A percentile compares a stretch with the other conserved stretches of the same genome.
These are phyloP conservation scores for Paramyrothecium roridum DNA, from an alignment of 2,329 filamentous ascomycete genomes.

Conservation along the genomic window DNA sequence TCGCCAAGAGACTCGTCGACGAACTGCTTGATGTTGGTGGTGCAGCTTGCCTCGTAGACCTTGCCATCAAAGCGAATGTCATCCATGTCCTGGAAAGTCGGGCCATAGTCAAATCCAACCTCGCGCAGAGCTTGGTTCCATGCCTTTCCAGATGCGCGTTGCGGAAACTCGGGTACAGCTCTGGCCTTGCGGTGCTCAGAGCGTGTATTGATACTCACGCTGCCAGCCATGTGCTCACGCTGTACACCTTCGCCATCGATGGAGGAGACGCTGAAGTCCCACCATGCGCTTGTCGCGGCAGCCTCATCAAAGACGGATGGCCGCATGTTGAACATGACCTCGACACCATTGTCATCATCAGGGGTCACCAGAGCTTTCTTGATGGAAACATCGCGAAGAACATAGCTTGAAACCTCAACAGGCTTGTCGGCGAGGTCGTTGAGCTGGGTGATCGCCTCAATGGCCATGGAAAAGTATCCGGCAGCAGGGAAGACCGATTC, in stretches of 20 bases:
- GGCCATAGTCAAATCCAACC: slow-evolving; percentile 36
- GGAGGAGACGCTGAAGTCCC: slow-evolving; percentile 25
- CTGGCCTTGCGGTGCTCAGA: slow-evolving; percentile 3
- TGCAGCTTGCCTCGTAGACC: slow-evolving; percentile 19
- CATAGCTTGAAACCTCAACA: slow-evolving; percentile 7
- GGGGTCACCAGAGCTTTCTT: slow-evolving; percentile 23
- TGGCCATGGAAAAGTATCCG: slow-evolving; percentile 37
- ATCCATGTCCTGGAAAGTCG: slow-evolving; percentile 30
- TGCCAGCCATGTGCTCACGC: slow-evolving; percentile 23
- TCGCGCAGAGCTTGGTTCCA: slow-evolving; percentile 24
- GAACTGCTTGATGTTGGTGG: slow-evolving; percentile 14
- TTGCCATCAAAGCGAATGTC: slow-evolving; percentile 22
- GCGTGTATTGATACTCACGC: slow-evolving; percentile 15
- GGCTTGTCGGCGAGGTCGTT: background rate
- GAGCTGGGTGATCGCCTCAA: slow-evolving; percentile 31
- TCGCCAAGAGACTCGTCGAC: slow-evolving; percentile 22
- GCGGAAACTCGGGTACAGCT: slow-evolving; percentile 12
- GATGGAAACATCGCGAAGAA: slow-evolving; percentile 24
- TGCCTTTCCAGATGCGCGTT: slow-evolving; percentile 18
- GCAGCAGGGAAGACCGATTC: slow-evolving; percentile 40
- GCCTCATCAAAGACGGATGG: slow-evolving; percentile 2
- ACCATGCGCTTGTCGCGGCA: slow-evolving; percentile 11
- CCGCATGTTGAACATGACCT: slow-evolving; percentile 12
- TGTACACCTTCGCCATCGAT: slow-evolving; percentile 8
- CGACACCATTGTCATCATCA: slow-evolving; percentile 22